Evolutionary conservation across 2,329 filamentous ascomycete species (phyloP).

Genomic region (Botrytis sinoallii): DNA sequence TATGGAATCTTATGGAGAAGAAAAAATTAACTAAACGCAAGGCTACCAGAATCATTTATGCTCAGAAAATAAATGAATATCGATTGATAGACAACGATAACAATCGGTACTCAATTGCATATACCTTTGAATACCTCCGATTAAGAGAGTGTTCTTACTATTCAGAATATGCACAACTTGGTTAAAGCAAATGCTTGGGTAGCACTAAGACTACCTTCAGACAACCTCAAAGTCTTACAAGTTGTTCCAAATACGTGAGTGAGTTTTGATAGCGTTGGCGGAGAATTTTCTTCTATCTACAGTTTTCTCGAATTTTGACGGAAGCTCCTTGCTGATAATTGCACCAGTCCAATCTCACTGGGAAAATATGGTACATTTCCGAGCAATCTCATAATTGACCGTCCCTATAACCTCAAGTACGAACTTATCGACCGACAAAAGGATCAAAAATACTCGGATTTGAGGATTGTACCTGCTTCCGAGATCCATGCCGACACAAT

Average conservation of each 20-base stretch:
- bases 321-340: constrained; percentile 23
- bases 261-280: constrained; percentile 26
- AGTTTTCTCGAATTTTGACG: neutral
- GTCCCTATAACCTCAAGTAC: constrained; percentile 88
- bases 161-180: constrained; percentile 37
- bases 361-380: constrained; percentile 93
- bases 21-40: constrained; percentile 6
- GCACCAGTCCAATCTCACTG: constrained; percentile 71
- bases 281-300: constrained; percentile 20
- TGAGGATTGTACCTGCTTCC: constrained; percentile 75
- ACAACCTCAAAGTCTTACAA: constrained; percentile 55
- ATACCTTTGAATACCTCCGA: neutral
- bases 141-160: neutral
- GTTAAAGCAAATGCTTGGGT: constrained; percentile 60
- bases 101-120: neutral
- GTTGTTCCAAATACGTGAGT: constrained; percentile 59
- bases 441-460: constrained; percentile 60
- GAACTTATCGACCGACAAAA: constrained; percentile 74
- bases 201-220: constrained; percentile 57
- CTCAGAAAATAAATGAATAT: neutral
- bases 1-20: neutral
- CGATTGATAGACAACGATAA: neutral
- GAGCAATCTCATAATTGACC: constrained; percentile 83
- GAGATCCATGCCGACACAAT: constrained; percentile 84
- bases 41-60: neutral